phyloP scores from a whole-genome alignment of 352 stramenopile species.

The Pythium folliculosum region DNA sequence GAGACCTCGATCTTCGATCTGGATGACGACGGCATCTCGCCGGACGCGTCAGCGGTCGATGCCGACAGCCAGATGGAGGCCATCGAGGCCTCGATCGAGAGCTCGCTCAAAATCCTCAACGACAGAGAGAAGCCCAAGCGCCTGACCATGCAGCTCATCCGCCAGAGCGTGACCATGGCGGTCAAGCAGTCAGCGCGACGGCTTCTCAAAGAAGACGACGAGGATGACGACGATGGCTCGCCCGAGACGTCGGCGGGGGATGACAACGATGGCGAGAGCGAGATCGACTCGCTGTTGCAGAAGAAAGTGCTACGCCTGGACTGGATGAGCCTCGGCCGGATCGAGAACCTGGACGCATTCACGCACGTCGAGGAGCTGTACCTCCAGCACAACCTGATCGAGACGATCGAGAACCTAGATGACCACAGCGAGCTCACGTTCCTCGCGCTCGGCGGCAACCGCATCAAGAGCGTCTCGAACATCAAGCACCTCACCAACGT shows the following conservation, averaged over 20 bases:
- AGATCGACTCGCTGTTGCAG: conserved; percentile 49
- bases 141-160: conserved; percentile 75
- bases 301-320: conserved; percentile 69
- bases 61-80: conserved; percentile 60
- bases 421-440: conserved; percentile 58
- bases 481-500: conserved; percentile 59
- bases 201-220: conserved; percentile 3
- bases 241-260: conserved; percentile 3
- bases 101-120: conserved; percentile 35
- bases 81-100: conserved; percentile 43
- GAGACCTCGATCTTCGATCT: conserved; percentile 16
- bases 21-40: conserved; percentile 5
- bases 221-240: conserved; percentile 19
- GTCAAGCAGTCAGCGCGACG: conserved; percentile 15
- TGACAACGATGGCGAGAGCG: conserved; percentile 28
- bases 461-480: conserved; percentile 62
- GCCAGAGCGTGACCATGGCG: conserved; percentile 39
- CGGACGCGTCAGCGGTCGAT: conserved; percentile 25
- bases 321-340: conserved; percentile 68
- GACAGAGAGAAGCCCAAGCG: conserved; percentile 40
- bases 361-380: conserved; percentile 76
- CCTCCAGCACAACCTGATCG: conserved; percentile 75
- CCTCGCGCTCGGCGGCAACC: conserved; percentile 64
- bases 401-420: conserved; percentile 65
- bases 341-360: conserved; percentile 80